These are phyloP conservation scores for Trypanosoma brucei DNA, from an alignment of 208 protist species.

Conservation along the genomic window DNA sequence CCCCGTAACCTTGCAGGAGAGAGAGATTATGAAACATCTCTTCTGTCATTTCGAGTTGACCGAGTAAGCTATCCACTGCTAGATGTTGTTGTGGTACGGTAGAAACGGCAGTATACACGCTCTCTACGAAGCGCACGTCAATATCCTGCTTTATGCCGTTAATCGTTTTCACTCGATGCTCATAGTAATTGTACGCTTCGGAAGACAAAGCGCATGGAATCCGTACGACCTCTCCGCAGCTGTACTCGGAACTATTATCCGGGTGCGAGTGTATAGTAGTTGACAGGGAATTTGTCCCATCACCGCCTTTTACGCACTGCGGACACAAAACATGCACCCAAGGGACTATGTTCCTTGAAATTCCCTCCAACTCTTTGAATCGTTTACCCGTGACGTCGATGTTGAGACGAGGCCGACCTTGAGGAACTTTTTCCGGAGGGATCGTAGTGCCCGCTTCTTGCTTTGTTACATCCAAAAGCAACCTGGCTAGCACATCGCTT, in stretches of 20 bases:
- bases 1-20: background rate
- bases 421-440: background rate
- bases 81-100: background rate
- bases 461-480: slow-evolving; percentile 3
- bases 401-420: background rate
- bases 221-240: too few species aligned
- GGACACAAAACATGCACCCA: background rate
- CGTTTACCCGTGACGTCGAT: background rate
- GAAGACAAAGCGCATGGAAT: too few species aligned
- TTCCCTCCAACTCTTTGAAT: background rate
- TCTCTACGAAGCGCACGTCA: background rate
- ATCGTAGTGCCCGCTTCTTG: too few species aligned
- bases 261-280: too few species aligned
- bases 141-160: slow-evolving; percentile 1
- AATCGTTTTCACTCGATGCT: background rate
- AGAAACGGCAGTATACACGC: background rate
- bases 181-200: too few species aligned
- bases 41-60: slow-evolving; percentile 15
- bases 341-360: background rate
- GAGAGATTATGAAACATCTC: slow-evolving; percentile 1
- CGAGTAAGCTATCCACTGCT: background rate
- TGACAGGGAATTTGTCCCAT: too few species aligned
- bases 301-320: too few species aligned
- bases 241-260: too few species aligned
- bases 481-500: slow-evolving; percentile 15